These are phyloP conservation scores for Xylaria nigripes DNA, from an alignment of 495 filamentous ascomycete genomes.

Conservation along the genomic window DNA sequence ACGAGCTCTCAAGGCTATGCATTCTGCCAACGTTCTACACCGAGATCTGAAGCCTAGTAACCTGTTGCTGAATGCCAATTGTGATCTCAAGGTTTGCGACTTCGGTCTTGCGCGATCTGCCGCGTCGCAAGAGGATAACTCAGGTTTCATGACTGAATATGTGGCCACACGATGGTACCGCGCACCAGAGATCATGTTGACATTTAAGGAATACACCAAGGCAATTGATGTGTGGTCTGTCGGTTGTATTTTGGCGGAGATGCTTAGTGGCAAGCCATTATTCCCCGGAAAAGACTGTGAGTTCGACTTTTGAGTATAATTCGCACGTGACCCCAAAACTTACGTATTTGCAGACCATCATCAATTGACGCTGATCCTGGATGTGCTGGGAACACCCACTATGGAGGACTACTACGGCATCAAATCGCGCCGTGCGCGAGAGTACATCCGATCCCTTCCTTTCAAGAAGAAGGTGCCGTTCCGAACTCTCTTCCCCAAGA, in stretches of 20 bases:
- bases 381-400: constrained; percentile 95
- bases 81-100: constrained; percentile 97
- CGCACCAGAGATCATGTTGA: constrained; percentile 99
- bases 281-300: constrained; percentile 99
- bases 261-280: constrained; percentile 96
- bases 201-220: constrained; percentile 99
- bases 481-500: constrained; percentile 95
- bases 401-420: constrained; percentile 99
- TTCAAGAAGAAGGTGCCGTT: constrained; percentile 99
- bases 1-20: constrained; percentile 96
- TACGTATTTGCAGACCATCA: constrained; percentile 67
- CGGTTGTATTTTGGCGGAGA: constrained; percentile 98
- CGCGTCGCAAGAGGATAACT: constrained; percentile 94
- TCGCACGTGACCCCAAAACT: constrained; percentile 9
- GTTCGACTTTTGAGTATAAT: constrained; percentile 25
- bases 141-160: constrained; percentile 99
- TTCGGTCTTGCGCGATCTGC: constrained; percentile 93
- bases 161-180: constrained; percentile 99
- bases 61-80: constrained; percentile 94
- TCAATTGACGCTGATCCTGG: constrained; percentile 93
- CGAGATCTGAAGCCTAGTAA: constrained; percentile 97
- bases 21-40: constrained; percentile 97
- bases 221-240: constrained; percentile 99
- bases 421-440: constrained; percentile 93
- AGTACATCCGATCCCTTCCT: constrained; percentile 98